Conservation (phyloP, 1,139 yeast species). For the Protomyces inundatus region DNA sequence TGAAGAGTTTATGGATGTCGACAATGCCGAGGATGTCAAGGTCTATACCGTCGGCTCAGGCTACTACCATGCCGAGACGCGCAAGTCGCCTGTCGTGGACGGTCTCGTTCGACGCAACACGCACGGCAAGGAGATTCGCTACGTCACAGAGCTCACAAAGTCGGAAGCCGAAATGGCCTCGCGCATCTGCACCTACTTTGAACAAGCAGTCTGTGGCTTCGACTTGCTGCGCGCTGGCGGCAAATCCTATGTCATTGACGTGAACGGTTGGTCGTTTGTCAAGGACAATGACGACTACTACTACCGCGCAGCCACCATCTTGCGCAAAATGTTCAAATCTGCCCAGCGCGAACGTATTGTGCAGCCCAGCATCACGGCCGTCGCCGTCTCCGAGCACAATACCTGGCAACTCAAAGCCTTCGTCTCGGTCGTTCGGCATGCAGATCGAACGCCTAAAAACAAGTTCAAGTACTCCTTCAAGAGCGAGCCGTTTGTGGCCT, state of each 20-base stretch:
- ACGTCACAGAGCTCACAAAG: slow-evolving; percentile 68
- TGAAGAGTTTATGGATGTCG: slow-evolving; percentile 95
- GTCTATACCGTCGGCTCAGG: slow-evolving; percentile 92
- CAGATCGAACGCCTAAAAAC: slow-evolving; percentile 98
- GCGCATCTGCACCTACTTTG: slow-evolving; percentile 66
- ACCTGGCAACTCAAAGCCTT: slow-evolving; percentile 96
- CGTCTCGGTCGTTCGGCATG: slow-evolving; percentile 89
- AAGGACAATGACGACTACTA: slow-evolving; percentile 86
- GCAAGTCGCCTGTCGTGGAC: slow-evolving; percentile 98
- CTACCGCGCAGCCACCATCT: slow-evolving; percentile 71
- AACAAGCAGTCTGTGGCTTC: slow-evolving; percentile 97
- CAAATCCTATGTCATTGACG: slow-evolving; percentile 88
- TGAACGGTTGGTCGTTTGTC: slow-evolving; percentile 95
- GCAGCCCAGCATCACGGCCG: slow-evolving; percentile 30
- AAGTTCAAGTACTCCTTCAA: slow-evolving; percentile 93
- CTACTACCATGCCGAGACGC: slow-evolving; percentile 95
- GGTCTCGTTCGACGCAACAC: slow-evolving; percentile 97
- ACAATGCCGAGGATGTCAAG: slow-evolving; percentile 95
- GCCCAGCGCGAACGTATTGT: slow-evolving; percentile 53
- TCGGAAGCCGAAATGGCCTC: slow-evolving; percentile 77
- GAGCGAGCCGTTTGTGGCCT: slow-evolving; percentile 75
- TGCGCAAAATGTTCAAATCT: slow-evolving; percentile 64
- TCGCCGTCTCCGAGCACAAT: slow-evolving; percentile 58
- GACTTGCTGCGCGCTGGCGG: slow-evolving; percentile 88
- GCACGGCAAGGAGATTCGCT: slow-evolving; percentile 93